Conservation (phyloP, 2,329 filamentous ascomycete species). For the Ophiobolus disseminans region DNA sequence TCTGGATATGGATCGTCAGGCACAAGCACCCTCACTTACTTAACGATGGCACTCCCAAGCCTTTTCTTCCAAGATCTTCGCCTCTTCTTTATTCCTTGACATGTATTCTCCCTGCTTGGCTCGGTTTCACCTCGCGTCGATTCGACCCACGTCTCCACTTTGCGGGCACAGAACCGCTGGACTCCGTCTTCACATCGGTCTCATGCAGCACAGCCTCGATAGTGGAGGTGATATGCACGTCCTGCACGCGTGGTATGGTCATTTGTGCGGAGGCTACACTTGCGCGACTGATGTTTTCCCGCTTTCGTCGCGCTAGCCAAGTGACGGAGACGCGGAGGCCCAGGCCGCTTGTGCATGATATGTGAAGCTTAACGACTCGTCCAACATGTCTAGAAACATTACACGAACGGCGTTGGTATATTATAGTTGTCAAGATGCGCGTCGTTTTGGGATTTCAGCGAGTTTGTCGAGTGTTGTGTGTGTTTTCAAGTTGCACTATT, state of each 20-base stretch:
- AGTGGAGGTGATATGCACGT: constrained; percentile 5
- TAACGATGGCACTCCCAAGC: constrained; percentile 10
- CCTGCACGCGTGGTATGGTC: constrained; percentile 1
- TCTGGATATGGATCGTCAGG: constrained; percentile 14
- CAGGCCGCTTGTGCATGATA: constrained; percentile 24
- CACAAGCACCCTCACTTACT: constrained; percentile 9
- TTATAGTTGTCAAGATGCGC: constrained; percentile 18
- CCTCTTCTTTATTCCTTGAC: constrained; percentile 5
- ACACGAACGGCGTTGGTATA: constrained; percentile 11
- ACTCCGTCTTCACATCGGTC: constrained; percentile 17
- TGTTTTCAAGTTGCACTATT: constrained; percentile 3
- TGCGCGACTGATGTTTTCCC: neutral
- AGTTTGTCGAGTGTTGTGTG: constrained; percentile 11
- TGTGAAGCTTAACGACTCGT: constrained; percentile 7
- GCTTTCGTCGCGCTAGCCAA: constrained; percentile 14
- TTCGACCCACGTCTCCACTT: constrained; percentile 9
- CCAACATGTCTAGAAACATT: constrained; percentile 10
- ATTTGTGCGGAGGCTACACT: neutral
- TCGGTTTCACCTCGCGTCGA: constrained; percentile 19
- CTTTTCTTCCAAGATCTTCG: constrained; percentile 25
- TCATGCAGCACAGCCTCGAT: constrained; percentile 29
- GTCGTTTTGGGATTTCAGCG: neutral
- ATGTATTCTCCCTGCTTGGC: constrained; percentile 4
- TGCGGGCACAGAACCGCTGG: constrained; percentile 9
- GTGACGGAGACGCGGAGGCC: constrained; percentile 18